A percentile compares a stretch with the other conserved stretches of the same genome.
These are phyloP conservation scores for Trametes punicea DNA, from an alignment of 768 basidiomycete genomes.

Conservation along the genomic window DNA sequence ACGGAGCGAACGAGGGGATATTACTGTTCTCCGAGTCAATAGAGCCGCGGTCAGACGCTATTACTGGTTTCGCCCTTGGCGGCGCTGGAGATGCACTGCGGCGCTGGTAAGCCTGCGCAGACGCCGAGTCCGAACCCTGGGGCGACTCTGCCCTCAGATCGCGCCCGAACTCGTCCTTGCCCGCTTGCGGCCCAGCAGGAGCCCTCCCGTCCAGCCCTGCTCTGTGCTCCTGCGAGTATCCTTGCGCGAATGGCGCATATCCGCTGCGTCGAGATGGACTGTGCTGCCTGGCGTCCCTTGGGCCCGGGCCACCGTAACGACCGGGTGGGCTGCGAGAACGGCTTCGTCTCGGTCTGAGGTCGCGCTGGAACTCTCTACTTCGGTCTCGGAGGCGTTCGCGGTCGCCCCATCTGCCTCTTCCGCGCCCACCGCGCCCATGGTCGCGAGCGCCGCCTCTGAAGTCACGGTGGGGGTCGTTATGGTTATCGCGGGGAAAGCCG, in stretches of 20 bases:
- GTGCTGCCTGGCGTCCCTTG: slow-evolving; percentile 50
- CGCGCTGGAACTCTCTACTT: slow-evolving; percentile 45
- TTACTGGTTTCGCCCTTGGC: slow-evolving; percentile 8
- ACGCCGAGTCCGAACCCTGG: slow-evolving; percentile 8
- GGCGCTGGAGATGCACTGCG: slow-evolving; percentile 12
- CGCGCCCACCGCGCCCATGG: slow-evolving; percentile 62
- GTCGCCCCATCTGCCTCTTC: slow-evolving; percentile 61
- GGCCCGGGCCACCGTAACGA: slow-evolving; percentile 41
- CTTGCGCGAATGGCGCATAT: slow-evolving; percentile 12
- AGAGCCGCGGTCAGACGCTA: slow-evolving; percentile 12
- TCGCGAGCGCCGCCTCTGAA: slow-evolving; percentile 50
- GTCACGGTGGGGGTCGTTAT: slow-evolving; percentile 49
- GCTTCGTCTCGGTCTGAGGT: slow-evolving; percentile 48
- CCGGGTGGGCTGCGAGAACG: slow-evolving; percentile 73
- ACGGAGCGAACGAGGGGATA: neutral
- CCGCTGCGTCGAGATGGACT: slow-evolving; percentile 49
- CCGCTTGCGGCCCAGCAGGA: slow-evolving; percentile 32
- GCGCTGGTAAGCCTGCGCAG: neutral
- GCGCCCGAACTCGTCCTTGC: slow-evolving; percentile 84
- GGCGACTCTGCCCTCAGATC: slow-evolving; percentile 65
- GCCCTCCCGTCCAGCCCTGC: slow-evolving; percentile 20
- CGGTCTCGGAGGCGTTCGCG: slow-evolving; percentile 42
- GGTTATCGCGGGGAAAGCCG: slow-evolving; percentile 44
- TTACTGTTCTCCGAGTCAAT: slow-evolving; percentile 5
- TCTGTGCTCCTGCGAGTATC: slow-evolving; percentile 19